Evolutionary conservation across 106 monocot species (phyloP).

Genomic region (Apostasia ramifera): DNA sequence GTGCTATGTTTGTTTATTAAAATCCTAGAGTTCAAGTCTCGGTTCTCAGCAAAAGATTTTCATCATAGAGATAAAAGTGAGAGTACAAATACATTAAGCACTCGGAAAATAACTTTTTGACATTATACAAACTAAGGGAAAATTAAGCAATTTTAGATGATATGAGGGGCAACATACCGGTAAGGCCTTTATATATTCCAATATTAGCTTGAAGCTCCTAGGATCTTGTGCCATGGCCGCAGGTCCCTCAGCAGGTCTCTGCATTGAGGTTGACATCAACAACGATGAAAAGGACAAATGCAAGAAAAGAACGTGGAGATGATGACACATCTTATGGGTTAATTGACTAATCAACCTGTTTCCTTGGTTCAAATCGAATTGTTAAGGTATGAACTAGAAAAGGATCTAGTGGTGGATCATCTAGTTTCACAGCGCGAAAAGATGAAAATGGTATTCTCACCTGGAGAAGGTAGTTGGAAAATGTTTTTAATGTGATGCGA

Average conservation of each 20-base stretch:
- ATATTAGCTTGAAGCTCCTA: conserved; percentile 79
- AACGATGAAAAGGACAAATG: background rate
- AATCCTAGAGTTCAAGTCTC: too few relatives aligned
- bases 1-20: too few relatives aligned
- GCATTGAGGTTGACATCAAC: conserved; percentile 10
- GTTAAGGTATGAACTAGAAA: conserved; percentile 94
- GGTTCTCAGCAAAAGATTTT: too few relatives aligned
- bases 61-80: too few relatives aligned
- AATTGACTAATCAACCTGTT: conserved; percentile 44
- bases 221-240: conserved; percentile 55
- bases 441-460: conserved; percentile 94
- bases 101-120: background rate
- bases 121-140: background rate
- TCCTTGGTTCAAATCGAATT: conserved; percentile 91
- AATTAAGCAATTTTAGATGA: background rate
- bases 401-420: conserved; percentile 94
- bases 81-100: background rate
- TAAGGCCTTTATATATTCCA: conserved; percentile 96
- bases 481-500: background rate
- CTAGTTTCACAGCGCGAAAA: conserved; percentile 92
- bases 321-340: background rate
- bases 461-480: conserved; percentile 29
- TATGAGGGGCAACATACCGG: conserved; percentile 52
- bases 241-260: conserved; percentile 75
- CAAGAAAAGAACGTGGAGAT: background rate